Evolutionary conservation across 2,329 filamentous ascomycete species (phyloP), one percentile per base, ranked within the genome.

Genomic region (Corinectria fuckeliana): DNA sequence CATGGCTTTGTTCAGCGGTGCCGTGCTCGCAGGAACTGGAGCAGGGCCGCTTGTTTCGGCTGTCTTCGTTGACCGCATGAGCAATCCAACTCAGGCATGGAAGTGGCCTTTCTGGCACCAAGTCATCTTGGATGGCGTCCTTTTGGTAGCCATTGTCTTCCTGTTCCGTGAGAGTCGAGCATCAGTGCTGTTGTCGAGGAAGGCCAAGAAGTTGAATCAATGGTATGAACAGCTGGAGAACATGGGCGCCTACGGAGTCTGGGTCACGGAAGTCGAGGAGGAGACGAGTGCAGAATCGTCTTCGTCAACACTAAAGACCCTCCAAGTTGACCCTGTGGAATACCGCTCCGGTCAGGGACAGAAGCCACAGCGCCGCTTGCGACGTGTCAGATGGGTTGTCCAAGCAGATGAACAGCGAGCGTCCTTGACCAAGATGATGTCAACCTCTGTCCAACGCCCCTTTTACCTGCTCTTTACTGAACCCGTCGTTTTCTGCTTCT

Each of bases 51-150:
- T 97, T 6, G 78, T 93, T 1, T 85, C 84, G 4, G 86, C 91
- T 1, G 85, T 89, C 44, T 86, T 97, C 62, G 85, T 89, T 0
- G 78, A 90, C 32, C 81, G 85, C 50, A 81, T 85, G 1, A 82
- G 77, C 1, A 69, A 77, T 9, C 67, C 73, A 7, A 75, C 70
- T 0, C 60, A 71, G n/a, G 74, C 76, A 3, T 96, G 92, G 92
- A 86, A 91, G 62, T 97, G 93, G 93, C 86, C 93, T 0, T 96
- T 96, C 73, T 96, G 92, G 83, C 82, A 93, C 25, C 93, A 97
- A 67, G 86, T 87, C 7, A 92, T 97, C 44, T 77, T 85, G 20
- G 86, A 88, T 54, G 87, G 81, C 0, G 73, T 87, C 1, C 75
- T 95, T 44, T 84, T 77, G 53, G 65, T 85, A 1, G 76, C 88